phyloP scores from a whole-genome alignment of 495 filamentous ascomycete genomes.

The Aspergillus hancockii region DNA sequence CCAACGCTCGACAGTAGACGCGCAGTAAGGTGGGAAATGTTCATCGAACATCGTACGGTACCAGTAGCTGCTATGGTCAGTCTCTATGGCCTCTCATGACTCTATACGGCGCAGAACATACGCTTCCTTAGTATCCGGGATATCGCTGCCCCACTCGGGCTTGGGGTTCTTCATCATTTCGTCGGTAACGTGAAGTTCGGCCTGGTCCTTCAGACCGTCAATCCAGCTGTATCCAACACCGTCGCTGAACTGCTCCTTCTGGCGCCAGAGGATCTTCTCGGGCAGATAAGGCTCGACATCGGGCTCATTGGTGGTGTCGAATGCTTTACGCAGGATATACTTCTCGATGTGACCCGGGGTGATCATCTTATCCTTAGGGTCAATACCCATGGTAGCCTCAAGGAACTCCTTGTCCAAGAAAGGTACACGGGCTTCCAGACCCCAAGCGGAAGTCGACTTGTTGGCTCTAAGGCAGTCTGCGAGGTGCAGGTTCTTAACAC shows the following conservation, averaged over 20 bases:
- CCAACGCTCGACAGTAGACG: slow-evolving; percentile 93
- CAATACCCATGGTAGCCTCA: slow-evolving; percentile 85
- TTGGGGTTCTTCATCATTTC: slow-evolving; percentile 98
- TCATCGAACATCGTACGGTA: slow-evolving; percentile 98
- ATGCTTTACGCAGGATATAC: slow-evolving; percentile 94
- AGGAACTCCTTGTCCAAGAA: slow-evolving; percentile 98
- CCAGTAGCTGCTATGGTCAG: slow-evolving; percentile 71
- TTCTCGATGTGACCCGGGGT: slow-evolving; percentile 90
- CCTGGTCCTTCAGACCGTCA: slow-evolving; percentile 91
- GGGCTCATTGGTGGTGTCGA: slow-evolving; percentile 87
- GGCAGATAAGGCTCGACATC: slow-evolving; percentile 80
- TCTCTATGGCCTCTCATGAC: slow-evolving; percentile 6
- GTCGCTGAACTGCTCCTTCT: slow-evolving; percentile 99
- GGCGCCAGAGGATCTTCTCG: slow-evolving; percentile 92
- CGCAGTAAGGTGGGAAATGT: slow-evolving; percentile 91
- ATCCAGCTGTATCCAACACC: slow-evolving; percentile 99
- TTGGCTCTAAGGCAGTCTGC: slow-evolving; percentile 95
- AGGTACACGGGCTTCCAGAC: slow-evolving; percentile 94
- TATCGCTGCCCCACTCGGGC: slow-evolving; percentile 87
- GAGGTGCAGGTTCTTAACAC: slow-evolving; percentile 93
- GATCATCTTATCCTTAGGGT: slow-evolving; percentile 94
- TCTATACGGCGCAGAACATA: slow-evolving; percentile 44
- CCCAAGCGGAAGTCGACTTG: slow-evolving; percentile 99
- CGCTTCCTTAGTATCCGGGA: slow-evolving; percentile 96
- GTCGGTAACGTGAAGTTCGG: slow-evolving; percentile 83